Percentiles rank a stretch among this genome's conserved stretches.
Conservation (phyloP, 2,329 filamentous ascomycete species). For the Xylaria arbuscula region DNA sequence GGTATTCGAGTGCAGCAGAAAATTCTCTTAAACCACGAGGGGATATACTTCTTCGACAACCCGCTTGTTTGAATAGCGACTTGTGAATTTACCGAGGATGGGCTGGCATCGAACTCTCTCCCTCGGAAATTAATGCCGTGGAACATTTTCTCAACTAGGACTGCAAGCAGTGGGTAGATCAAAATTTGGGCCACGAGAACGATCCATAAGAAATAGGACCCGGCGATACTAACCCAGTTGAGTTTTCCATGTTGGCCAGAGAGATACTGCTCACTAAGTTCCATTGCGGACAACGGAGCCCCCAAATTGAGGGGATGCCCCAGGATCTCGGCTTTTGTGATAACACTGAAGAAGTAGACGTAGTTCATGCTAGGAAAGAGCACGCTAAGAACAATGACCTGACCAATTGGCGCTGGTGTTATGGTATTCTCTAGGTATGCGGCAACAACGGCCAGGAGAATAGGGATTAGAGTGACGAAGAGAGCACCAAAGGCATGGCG, state of each 20-base stretch:
- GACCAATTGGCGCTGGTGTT: neutral
- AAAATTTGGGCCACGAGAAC: neutral
- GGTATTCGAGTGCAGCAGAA: neutral
- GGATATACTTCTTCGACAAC: neutral
- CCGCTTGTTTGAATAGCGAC: neutral
- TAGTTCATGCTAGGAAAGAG: neutral
- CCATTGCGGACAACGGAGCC: neutral
- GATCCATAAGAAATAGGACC: neutral
- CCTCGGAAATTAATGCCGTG: neutral
- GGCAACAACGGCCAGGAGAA: neutral
- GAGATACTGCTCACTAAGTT: neutral
- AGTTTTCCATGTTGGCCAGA: neutral
- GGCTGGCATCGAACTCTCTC: neutral
- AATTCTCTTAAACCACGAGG: neutral
- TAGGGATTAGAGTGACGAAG: neutral
- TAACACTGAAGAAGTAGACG: neutral
- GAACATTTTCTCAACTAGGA: neutral
- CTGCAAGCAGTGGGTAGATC: neutral
- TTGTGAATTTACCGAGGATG: neutral
- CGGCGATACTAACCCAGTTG: neutral
- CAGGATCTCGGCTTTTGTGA: neutral
- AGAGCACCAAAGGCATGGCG: neutral
- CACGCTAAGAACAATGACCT: neutral
- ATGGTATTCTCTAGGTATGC: neutral
- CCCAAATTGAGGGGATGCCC: neutral